Evolutionary conservation across 2,329 filamentous ascomycete species (phyloP).

Genomic region (Aureobasidium sp.): DNA sequence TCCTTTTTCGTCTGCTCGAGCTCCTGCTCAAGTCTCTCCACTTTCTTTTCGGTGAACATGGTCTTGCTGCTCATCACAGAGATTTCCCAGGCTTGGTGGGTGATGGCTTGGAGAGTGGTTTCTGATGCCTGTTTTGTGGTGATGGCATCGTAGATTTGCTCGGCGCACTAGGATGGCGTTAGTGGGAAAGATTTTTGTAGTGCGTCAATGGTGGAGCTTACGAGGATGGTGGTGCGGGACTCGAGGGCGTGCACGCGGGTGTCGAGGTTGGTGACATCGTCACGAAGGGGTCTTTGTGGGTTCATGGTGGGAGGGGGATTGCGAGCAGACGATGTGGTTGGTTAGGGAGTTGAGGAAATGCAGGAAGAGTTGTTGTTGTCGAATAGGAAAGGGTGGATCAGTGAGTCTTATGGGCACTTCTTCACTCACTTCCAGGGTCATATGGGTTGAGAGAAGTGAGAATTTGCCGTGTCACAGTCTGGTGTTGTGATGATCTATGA

Average conservation of each 20-base stretch:
- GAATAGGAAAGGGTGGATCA: no score
- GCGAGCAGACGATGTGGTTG: background rate
- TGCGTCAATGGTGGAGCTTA: background rate
- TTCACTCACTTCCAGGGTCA: no score
- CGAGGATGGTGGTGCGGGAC: background rate
- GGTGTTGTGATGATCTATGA: no score
- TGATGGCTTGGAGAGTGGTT: background rate
- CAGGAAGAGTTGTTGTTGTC: background rate
- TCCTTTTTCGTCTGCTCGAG: background rate
- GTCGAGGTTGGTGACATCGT: background rate
- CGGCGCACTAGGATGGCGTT: background rate
- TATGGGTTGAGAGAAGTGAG: no score
- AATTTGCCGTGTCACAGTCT: no score
- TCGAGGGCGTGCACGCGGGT: background rate
- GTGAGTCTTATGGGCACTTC: no score
- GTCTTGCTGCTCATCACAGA: background rate
- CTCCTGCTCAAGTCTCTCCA: background rate
- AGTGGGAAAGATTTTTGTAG: background rate
- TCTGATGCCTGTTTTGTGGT: background rate
- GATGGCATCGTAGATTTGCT: background rate
- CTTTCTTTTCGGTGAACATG: background rate
- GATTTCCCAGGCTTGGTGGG: background rate
- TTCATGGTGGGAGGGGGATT: background rate
- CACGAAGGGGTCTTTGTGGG: background rate
- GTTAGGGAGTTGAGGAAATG: background rate